Evolutionary conservation across 805 yeast species (phyloP), one percentile per base, ranked within the genome.

Genomic region (Sugiyamaella qingdaonensis): DNA sequence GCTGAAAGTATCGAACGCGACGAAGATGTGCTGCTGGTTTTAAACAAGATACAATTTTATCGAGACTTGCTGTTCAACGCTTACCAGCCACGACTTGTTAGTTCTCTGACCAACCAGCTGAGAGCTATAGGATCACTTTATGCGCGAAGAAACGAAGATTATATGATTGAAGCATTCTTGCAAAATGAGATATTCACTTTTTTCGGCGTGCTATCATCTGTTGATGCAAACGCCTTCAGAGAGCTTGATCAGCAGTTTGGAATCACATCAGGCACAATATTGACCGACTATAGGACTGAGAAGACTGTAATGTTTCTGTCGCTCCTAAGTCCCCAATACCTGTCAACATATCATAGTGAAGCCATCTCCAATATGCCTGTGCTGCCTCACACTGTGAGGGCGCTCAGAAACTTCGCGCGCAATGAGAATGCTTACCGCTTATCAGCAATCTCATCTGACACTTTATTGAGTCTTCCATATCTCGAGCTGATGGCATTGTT

Each of bases 21-120:
- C 4, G 62, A 64, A 35, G 77, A 73, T 52, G 45, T 68, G 1
- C 54, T 73, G 10, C 59, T 68, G 13, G 59, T 60, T 37, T 53
- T 69, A 2, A 64, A 65, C 46, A 53, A 61, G 14, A 54, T 73
- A 3, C 63, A 64, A 4, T 66, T 66, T 48, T 73, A 72, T 56
- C 58, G 58, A 31, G 62, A 62, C 21, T 33, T 70, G n/a, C 43
- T 71, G 32, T 51, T 56, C 16, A 29, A 46, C 18, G 44, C 59
- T 7, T 53, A 48, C 32, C 49, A 51, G 4, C 34, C 37, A 27
- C 33, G 39, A n/a, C 41, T 57, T 16, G 39, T 49, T 64, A 61
- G 33, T 42, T 61, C 21, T 52, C 60, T 29, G 61, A 58, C 46
- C 2, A 46, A 31, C 5, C 55, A 51, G 21, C 14, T 61, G 13